Conservation (phyloP, 768 basidiomycete species). For the Harrya chromipes region DNA sequence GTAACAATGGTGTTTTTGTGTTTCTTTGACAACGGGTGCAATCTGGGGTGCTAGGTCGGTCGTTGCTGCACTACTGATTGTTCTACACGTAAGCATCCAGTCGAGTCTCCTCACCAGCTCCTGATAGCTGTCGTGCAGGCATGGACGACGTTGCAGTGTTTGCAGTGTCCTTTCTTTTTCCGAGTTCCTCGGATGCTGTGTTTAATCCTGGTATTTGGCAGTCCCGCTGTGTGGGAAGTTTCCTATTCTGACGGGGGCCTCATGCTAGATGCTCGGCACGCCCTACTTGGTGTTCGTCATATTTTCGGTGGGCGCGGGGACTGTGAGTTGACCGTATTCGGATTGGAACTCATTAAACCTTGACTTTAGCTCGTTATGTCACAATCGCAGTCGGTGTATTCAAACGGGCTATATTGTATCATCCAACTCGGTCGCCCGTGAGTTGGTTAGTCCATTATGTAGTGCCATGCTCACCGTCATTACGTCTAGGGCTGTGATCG, state of each 20-base stretch:
- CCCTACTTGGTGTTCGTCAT: constrained; percentile 43
- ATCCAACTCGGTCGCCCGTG: constrained; percentile 36
- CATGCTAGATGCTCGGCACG: constrained; percentile 32
- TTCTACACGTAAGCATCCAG: constrained; percentile 36
- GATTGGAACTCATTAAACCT: constrained; percentile 14
- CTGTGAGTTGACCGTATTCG: constrained; percentile 32
- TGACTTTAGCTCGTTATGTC: constrained; percentile 16
- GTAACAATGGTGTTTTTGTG: too few species aligned
- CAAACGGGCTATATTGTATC: constrained; percentile 53
- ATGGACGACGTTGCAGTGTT: constrained; percentile 35
- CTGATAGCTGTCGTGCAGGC: constrained; percentile 26
- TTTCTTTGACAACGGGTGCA: constrained; percentile 1
- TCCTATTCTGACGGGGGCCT: constrained; percentile 9
- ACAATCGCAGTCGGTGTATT: constrained; percentile 14
- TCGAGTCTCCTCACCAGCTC: neutral
- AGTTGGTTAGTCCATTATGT: constrained; percentile 19
- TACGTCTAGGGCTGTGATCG: constrained; percentile 29
- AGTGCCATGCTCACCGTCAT: constrained; percentile 13
- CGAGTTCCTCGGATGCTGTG: constrained; percentile 27
- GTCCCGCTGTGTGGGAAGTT: neutral
- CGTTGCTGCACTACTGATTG: constrained; percentile 39
- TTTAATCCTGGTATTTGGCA: constrained; percentile 21
- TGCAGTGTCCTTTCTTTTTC: constrained; percentile 14
- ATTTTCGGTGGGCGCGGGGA: constrained; percentile 38
- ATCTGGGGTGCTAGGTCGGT: constrained; percentile 33